Evolutionary conservation across 495 filamentous ascomycete genomes (phyloP), one percentile per base, ranked within the genome.

Genomic region (Hypomontagnella submonticulosa): DNA sequence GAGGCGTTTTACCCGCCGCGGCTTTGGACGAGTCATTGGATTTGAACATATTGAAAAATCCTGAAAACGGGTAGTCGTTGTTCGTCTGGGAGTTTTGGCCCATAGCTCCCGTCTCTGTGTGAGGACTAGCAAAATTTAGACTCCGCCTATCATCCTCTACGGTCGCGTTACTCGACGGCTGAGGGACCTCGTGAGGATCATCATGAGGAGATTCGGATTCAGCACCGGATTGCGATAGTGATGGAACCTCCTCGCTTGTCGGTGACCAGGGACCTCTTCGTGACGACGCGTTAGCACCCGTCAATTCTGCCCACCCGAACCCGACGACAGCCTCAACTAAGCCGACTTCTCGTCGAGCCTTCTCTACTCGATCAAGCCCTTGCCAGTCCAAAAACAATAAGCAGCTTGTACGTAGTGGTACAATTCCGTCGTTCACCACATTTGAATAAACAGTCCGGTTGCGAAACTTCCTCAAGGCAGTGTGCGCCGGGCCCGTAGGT

Each of bases 341-440:
- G 5, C 92, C 92, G 64, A 92, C 97, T 69, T 94, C 95, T 74
- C 96, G 82, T 40, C 96, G 83, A 7, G 95, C 94, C 75, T 99
- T 99, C 66, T 98, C 92, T 4, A 98, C 95, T 19, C 92, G 87
- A 18, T 90, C 93, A 6, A 99, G 81, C 0, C 95, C 95, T 75
- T 91, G 90, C 95, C 95, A 99, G 73, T 99, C 95, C 5, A 99
- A 83, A 68, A 98, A 99, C n/a, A 98, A 81, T 12, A 99, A 80
- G 75, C 93, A 98, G 49, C 96, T 97, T 10, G 95, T 99, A 9
- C 96, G 85, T 36, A 98, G 74, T 1, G 95, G 95, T 5, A 99
- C 95, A 71, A 99, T 97, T 2, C 95, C 95, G 77, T 99, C 95
- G 76, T 99, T 99, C 41, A 99, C 96, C 23, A 98, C 92, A 70